These are phyloP conservation scores for Plasmodium falciparum DNA, from an alignment of 169 alveolate species.

Conservation along the genomic window DNA sequence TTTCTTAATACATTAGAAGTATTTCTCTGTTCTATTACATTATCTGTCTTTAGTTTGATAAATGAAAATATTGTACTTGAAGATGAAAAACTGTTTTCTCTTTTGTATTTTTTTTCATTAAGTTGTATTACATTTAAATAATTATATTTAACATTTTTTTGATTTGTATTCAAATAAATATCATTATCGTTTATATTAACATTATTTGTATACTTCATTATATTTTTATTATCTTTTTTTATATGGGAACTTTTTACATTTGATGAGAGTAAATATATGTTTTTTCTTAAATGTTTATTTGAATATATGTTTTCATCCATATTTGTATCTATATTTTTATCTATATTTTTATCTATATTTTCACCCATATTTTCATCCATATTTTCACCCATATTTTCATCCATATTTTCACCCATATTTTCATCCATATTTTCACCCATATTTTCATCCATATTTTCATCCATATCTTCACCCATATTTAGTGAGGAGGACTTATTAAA, in stretches of 20 bases:
- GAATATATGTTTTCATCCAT: neutral
- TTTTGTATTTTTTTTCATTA: neutral
- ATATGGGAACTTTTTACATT: neutral
- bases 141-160: conserved; percentile 3
- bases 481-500: conserved; percentile 26
- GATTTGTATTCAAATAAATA: neutral
- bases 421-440: too few relatives aligned
- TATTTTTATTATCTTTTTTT: neutral
- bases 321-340: neutral
- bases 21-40: conserved; percentile 18
- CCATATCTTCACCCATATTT: neutral
- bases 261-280: neutral
- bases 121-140: too few relatives aligned
- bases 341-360: neutral
- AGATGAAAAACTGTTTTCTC: conserved; percentile 1
- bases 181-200: neutral
- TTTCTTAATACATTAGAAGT: conserved; percentile 6
- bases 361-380: conserved; percentile 5
- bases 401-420: too few relatives aligned
- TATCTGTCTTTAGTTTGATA: conserved; percentile 33
- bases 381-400: neutral
- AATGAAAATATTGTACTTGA: conserved; percentile 11
- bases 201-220: neutral
- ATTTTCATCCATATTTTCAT: neutral
- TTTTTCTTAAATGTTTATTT: neutral